Conservation (phyloP, 2,329 filamentous ascomycete genomes). For the Monilinia fructicola region DNA sequence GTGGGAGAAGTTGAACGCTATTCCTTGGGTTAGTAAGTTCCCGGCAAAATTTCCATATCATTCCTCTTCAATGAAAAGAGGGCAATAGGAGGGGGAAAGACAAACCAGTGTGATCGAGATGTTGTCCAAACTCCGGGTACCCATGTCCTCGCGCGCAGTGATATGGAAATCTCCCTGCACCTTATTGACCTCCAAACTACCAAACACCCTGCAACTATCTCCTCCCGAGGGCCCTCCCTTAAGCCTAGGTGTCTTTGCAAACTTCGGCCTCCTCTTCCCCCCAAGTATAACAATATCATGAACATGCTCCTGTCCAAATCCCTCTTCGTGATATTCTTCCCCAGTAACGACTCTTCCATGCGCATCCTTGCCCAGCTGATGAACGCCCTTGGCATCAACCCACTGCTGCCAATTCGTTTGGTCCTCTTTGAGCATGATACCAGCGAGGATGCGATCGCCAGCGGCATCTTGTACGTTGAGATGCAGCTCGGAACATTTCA, state of each 20-base stretch:
- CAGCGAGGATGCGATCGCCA: conserved; percentile 87
- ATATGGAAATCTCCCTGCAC: conserved; percentile 99
- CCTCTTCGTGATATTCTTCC: conserved; percentile 65
- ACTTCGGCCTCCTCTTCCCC: conserved; percentile 61
- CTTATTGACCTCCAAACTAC: conserved; percentile 88
- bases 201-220: conserved; percentile 86
- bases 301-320: conserved; percentile 78
- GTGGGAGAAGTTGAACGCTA: conserved; percentile 97
- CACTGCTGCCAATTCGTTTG: conserved; percentile 80
- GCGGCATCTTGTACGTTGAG: conserved; percentile 96
- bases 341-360: conserved; percentile 57
- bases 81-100: neutral
- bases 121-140: conserved; percentile 76
- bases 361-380: conserved; percentile 56
- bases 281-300: conserved; percentile 83
- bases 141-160: conserved; percentile 86
- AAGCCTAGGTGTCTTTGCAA: conserved; percentile 72
- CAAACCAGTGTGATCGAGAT: conserved; percentile 80
- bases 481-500: conserved; percentile 86
- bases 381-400: conserved; percentile 68
- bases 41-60: neutral
- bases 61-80: neutral
- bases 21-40: conserved; percentile 32
- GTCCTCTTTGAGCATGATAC: conserved; percentile 69
- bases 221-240: conserved; percentile 39